These are phyloP conservation scores for Serendipita indica DNA, from an alignment of 768 basidiomycete species.

Conservation along the genomic window DNA sequence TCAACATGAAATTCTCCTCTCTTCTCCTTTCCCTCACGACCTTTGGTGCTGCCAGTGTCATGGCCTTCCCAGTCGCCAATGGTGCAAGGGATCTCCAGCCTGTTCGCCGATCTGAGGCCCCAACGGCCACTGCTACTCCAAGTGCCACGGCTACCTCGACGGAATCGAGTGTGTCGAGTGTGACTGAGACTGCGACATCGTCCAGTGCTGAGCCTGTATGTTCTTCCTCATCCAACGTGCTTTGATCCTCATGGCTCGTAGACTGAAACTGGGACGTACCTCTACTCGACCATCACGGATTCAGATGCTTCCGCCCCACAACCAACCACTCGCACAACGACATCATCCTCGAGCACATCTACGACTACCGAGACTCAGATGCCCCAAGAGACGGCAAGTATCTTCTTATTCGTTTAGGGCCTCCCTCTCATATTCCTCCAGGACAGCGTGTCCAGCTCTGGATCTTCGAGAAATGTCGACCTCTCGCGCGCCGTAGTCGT, in stretches of 20 bases:
- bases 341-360: not conserved
- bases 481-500: not conserved
- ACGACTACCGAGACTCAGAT: not conserved
- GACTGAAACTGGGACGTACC: not conserved
- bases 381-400: not conserved
- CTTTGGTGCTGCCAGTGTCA: not conserved
- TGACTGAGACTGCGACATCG: not conserved
- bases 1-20: not conserved
- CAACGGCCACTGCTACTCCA: not conserved
- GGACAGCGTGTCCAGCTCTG: not conserved
- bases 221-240: not conserved
- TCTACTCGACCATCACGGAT: slow-evolving; percentile 5
- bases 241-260: not conserved
- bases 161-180: no score
- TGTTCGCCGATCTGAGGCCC: no score
- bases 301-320: not conserved
- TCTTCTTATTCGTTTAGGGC: not conserved
- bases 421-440: not conserved
- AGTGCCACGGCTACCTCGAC: no score
- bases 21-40: not conserved
- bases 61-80: not conserved
- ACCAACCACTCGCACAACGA: not conserved
- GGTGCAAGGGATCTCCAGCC: not conserved
- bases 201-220: not conserved
- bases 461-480: not conserved